Conservation (phyloP, 192 early-diverging fungal species). For the Chytriomyces sp. region DNA sequence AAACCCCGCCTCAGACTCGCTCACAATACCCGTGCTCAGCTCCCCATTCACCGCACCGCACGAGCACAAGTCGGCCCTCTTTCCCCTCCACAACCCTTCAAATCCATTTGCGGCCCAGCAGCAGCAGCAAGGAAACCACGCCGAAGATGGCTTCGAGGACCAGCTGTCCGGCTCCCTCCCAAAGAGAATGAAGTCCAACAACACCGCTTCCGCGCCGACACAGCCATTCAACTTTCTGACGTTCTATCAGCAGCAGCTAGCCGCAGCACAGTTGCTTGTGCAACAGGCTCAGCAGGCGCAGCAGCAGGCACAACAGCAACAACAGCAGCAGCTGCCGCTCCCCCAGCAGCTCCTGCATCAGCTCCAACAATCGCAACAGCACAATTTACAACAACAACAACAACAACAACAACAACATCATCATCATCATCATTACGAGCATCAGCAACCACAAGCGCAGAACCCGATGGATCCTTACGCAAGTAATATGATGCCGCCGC, state of each 20-base stretch:
- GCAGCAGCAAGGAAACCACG: too few relatives aligned
- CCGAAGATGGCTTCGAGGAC: background rate
- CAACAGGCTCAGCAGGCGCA: too few relatives aligned
- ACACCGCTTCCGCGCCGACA: background rate
- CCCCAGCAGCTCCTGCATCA: background rate
- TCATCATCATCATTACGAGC: too few relatives aligned
- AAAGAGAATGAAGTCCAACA: background rate
- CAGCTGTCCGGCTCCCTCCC: background rate
- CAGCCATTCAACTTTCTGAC: background rate
- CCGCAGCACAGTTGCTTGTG: too few relatives aligned
- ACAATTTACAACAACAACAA: background rate
- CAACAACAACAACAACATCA: background rate
- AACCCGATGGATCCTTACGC: background rate
- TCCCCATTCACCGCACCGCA: background rate
- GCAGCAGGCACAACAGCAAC: background rate
- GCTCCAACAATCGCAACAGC: background rate
- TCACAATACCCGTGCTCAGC: background rate
- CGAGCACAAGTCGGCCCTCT: background rate
- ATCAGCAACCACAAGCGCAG: background rate
- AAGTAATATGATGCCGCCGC: background rate
- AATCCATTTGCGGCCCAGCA: too few relatives aligned
- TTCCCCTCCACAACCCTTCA: too few relatives aligned
- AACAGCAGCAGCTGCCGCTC: background rate
- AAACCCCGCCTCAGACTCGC: too few relatives aligned
- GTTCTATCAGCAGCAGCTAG: constrained; percentile 9